Conservation (phyloP, 192 early-diverging fungal genomes). For the Coemansia asiatica region DNA sequence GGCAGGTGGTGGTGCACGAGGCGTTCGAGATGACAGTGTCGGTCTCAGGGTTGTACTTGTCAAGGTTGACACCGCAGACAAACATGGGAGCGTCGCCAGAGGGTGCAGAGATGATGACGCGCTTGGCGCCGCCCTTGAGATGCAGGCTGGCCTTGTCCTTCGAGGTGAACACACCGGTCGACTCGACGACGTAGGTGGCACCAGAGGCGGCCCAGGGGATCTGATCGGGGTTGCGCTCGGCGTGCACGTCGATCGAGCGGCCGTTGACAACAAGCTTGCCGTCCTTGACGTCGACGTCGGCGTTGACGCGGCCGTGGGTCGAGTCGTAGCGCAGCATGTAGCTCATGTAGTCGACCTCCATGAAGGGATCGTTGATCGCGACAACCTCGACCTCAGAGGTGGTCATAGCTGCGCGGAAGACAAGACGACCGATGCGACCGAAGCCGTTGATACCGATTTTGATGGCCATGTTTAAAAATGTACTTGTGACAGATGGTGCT, state of each 20-base stretch:
- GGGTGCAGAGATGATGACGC: constrained; percentile 98
- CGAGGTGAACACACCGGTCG: constrained; percentile 97
- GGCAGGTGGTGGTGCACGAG: constrained; percentile 99
- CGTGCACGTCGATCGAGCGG: constrained; percentile 69
- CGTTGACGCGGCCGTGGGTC: constrained; percentile 94
- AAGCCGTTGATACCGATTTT: constrained; percentile 75
- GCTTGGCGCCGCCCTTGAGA: constrained; percentile 93
- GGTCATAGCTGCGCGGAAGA: constrained; percentile 83
- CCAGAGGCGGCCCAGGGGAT: constrained; percentile 86
- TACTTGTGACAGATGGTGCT: constrained; percentile 13
- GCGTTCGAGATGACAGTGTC: constrained; percentile 95
- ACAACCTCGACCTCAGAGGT: constrained; percentile 74
- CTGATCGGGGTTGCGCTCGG: constrained; percentile 74
- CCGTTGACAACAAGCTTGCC: constrained; percentile 92
- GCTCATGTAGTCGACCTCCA: constrained; percentile 94
- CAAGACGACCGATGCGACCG: constrained; percentile 98
- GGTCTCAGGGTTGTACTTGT: constrained; percentile 78
- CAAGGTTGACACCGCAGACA: constrained; percentile 95
- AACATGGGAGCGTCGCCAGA: constrained; percentile 98
- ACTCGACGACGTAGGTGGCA: constrained; percentile 95
- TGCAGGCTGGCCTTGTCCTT: constrained; percentile 82
- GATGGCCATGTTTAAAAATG: constrained; percentile 16
- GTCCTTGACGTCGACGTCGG: constrained; percentile 73
- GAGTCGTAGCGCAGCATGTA: constrained; percentile 99
- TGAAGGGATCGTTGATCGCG: constrained; percentile 97